These are phyloP conservation scores for Boletellus sp. DNA, from an alignment of 768 basidiomycete species.

Conservation along the genomic window DNA sequence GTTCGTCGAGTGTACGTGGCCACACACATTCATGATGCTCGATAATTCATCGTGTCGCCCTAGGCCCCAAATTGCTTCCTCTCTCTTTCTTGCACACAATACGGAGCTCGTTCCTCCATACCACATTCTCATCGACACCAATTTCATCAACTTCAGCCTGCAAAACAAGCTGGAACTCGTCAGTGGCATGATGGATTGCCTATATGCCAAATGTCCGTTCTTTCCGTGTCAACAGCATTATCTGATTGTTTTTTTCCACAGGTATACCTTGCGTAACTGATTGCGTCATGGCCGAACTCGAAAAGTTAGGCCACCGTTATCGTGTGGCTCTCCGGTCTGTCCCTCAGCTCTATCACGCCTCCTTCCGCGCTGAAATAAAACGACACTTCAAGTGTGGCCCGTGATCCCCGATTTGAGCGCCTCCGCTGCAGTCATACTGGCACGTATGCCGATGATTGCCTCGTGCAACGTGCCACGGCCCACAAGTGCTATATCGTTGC, in stretches of 20 bases:
- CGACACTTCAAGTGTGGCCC: conserved; percentile 79
- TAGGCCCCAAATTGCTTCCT: conserved; percentile 85
- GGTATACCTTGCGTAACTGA: conserved; percentile 99
- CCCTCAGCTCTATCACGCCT: background rate
- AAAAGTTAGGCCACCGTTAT: conserved; percentile 95
- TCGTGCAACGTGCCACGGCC: conserved; percentile 91
- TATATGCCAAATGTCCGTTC: conserved; percentile 90
- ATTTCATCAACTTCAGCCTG: conserved; percentile 97
- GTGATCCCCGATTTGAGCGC: conserved; percentile 95
- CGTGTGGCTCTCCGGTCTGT: conserved; percentile 88
- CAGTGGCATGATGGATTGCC: conserved; percentile 99
- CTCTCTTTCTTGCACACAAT: conserved; percentile 93
- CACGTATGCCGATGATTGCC: conserved; percentile 99
- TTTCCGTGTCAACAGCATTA: background rate
- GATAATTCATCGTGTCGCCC: background rate
- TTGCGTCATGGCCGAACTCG: conserved; percentile 97
- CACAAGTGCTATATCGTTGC: conserved; percentile 98
- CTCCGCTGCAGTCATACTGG: conserved; percentile 89
- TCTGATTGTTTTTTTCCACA: conserved; percentile 32
- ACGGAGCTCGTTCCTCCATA: conserved; percentile 95
- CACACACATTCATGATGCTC: background rate
- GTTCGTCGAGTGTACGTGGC: conserved; percentile 72
- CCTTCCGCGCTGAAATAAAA: conserved; percentile 5
- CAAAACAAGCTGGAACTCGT: conserved; percentile 97
- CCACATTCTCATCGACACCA: conserved; percentile 96